These are phyloP conservation scores for Trametes cinnabarina DNA, from an alignment of 768 basidiomycete species.

Conservation along the genomic window DNA sequence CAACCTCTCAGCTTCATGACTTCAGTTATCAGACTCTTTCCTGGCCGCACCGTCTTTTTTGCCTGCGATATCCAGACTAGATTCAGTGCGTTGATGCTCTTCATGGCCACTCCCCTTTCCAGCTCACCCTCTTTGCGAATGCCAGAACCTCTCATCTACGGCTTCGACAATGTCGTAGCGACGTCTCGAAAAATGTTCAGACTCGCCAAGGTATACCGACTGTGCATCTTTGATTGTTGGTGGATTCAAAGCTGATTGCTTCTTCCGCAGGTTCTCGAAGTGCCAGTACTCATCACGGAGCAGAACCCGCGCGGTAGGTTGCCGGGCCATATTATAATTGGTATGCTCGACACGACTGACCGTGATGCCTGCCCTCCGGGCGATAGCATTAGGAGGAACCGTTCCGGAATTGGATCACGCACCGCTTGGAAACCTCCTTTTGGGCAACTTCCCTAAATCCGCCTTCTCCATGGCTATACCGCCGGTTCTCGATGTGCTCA, in stretches of 20 bases:
- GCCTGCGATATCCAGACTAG: conserved; percentile 82
- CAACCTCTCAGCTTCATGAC: too few relatives aligned
- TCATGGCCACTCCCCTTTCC: neutral
- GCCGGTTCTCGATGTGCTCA: conserved; percentile 55
- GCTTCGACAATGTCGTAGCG: conserved; percentile 65
- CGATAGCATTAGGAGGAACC: conserved; percentile 65
- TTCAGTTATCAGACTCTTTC: conserved; percentile 37
- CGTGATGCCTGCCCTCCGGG: neutral
- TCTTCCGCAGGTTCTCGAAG: conserved; percentile 49
- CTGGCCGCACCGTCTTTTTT: conserved; percentile 54
- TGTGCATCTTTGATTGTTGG: neutral
- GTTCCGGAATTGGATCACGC: conserved; percentile 57
- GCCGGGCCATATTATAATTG: neutral
- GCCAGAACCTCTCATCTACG: conserved; percentile 54
- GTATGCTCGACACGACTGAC: neutral
- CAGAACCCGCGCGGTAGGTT: conserved; percentile 76
- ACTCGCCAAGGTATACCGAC: conserved; percentile 62
- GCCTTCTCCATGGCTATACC: conserved; percentile 85
- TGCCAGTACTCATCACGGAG: conserved; percentile 79
- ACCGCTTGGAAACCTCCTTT: conserved; percentile 53
- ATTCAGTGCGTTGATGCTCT: conserved; percentile 50
- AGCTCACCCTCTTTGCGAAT: neutral
- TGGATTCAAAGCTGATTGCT: neutral
- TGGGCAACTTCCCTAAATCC: conserved; percentile 71
- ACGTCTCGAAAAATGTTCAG: conserved; percentile 77